Evolutionary conservation across 139 green algal genomes (phyloP), one percentile per base, ranked within the genome.

Genomic region (Micractinium conductrix): DNA sequence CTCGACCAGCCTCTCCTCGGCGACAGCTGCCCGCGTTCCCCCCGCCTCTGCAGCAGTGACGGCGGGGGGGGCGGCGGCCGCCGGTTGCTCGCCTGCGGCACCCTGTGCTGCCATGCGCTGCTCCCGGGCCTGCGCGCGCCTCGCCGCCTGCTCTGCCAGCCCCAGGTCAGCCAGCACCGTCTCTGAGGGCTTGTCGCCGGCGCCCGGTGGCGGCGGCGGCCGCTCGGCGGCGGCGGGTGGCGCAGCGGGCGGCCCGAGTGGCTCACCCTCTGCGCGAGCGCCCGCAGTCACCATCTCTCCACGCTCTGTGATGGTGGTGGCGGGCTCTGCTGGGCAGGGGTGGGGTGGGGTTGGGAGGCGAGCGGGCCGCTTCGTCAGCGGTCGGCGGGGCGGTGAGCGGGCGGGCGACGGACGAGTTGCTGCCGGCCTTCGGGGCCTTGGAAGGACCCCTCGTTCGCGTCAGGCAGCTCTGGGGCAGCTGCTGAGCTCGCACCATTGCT

Each of bases 131-230:
- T 48, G 69, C 24, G 69, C 69, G 22, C 35, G 70, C 42, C 28
- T 28, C 7, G 70, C 70, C 43, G 38, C 70, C 5, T 17, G 45
- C 28, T 43, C 43, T 1, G 70, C 70, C 3, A 78, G 70, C 0
- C 43, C 70, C 12, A 78, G 70, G 22, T 78, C 70, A 2, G 43
- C 44, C 26, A 78, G 70, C 26, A 78, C 42, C 42, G 42, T 58
- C 45, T 58, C 70, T 58, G 70, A 42, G 0, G 70, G 70, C 70
- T 78, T 78, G 22, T 78, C 42, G 16, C 70, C 70, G 10, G 70
- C 70, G 42, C 70, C 70, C 9, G 70, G 70, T 8, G 42, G 70
- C 12, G 42, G 44, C 2, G 30, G 9, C 28, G 70, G 28, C 70
- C 24, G 68, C 68, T n/a, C 33, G 12, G 10, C 58, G 17, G 4